phyloP scores from a whole-genome alignment of 805 yeast species.

The Kodamaea leandrae region DNA sequence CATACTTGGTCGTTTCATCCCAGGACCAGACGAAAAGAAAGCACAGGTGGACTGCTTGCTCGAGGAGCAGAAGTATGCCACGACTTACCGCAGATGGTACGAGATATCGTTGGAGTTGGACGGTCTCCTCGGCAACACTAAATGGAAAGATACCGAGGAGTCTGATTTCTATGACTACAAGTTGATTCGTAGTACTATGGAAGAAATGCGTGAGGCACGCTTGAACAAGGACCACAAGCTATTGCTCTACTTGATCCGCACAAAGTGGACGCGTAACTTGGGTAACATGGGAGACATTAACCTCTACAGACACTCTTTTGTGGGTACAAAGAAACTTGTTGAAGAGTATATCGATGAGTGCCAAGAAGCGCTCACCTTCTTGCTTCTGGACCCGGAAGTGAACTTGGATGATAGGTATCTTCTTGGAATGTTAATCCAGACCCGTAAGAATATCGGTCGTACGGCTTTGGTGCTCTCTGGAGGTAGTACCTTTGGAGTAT shows the following conservation, averaged over 20 bases:
- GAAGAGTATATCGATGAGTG: slow-evolving; percentile 85
- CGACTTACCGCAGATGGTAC: slow-evolving; percentile 62
- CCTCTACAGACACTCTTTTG: slow-evolving; percentile 71
- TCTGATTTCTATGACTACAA: slow-evolving; percentile 73
- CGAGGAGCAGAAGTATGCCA: slow-evolving; percentile 33
- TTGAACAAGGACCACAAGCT: slow-evolving; percentile 52
- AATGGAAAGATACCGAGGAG: slow-evolving; percentile 67
- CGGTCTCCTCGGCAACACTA: slow-evolving; percentile 54
- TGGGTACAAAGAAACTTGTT: slow-evolving; percentile 81
- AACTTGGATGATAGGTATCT: slow-evolving; percentile 65
- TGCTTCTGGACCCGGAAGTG: slow-evolving; percentile 36
- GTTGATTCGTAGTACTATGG: slow-evolving; percentile 50
- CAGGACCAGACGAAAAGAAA: slow-evolving; percentile 22
- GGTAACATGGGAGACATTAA: slow-evolving; percentile 85
- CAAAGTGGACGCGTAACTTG: slow-evolving; percentile 79
- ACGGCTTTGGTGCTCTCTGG: slow-evolving; percentile 95
- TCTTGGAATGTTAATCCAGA: slow-evolving; percentile 77
- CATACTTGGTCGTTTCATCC: slow-evolving; percentile 15
- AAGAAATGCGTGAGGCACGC: slow-evolving; percentile 61
- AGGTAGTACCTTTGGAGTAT: slow-evolving; percentile 90
- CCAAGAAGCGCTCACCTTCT: slow-evolving; percentile 40
- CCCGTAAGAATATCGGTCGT: slow-evolving; percentile 87
- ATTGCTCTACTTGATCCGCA: slow-evolving; percentile 72
- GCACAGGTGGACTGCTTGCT: slow-evolving; percentile 22
- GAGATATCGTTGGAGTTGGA: slow-evolving; percentile 64